phyloP scores from a whole-genome alignment of 2,329 filamentous ascomycete genomes.

The Dactylellina haptotyla region DNA sequence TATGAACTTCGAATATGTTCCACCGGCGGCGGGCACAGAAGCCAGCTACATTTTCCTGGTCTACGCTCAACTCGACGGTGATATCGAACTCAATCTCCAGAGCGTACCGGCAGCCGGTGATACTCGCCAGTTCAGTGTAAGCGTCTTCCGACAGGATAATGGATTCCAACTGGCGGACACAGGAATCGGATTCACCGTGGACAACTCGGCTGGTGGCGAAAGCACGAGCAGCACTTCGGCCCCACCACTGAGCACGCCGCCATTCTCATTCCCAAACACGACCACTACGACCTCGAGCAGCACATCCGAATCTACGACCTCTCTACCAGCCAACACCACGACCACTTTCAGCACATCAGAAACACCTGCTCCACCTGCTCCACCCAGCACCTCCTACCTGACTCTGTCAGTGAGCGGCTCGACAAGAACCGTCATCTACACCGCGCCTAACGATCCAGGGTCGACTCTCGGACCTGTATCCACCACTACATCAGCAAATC shows the following conservation, averaged over 20 bases:
- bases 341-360: background rate
- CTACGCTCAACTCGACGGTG: constrained; percentile 26
- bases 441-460: constrained; percentile 33
- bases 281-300: constrained; percentile 34
- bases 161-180: constrained; percentile 42
- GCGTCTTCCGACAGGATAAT: constrained; percentile 39
- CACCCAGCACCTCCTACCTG: constrained; percentile 39
- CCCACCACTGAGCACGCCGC: background rate
- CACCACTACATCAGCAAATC: constrained; percentile 12
- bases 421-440: constrained; percentile 40
- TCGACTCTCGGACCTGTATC: constrained; percentile 8
- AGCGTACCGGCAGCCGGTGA: constrained; percentile 29
- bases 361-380: constrained; percentile 4
- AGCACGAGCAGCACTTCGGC: constrained; percentile 4
- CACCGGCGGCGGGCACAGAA: background rate
- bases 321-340: constrained; percentile 21
- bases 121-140: constrained; percentile 31
- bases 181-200: constrained; percentile 29
- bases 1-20: constrained; percentile 37
- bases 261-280: constrained; percentile 37
- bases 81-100: constrained; percentile 34
- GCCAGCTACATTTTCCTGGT: constrained; percentile 35
- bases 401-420: constrained; percentile 32
- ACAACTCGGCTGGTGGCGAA: background rate
- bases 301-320: background rate